A percentile compares a stretch with the other conserved stretches of the same genome.
These are phyloP conservation scores for Lachnellula occidentalis DNA, from an alignment of 2,329 filamentous ascomycete genomes.

Conservation along the genomic window DNA sequence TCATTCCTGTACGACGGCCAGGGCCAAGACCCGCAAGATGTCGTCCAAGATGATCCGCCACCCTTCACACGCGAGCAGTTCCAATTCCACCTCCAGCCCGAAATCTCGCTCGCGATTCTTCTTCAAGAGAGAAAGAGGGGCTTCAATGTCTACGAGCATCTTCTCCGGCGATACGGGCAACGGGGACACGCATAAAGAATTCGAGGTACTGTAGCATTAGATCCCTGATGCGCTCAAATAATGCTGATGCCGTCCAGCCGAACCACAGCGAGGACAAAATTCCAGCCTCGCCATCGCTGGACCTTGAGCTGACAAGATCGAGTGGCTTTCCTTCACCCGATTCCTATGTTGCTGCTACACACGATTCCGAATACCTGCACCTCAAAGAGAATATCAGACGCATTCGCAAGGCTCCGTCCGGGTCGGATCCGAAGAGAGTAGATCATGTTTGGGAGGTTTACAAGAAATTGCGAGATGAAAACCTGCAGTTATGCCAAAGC, in stretches of 20 bases:
- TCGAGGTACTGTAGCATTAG: conserved; percentile 7
- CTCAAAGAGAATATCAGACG: conserved; percentile 25
- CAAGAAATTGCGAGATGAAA: conserved; percentile 37
- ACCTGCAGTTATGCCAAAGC: conserved; percentile 36
- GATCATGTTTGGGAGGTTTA: conserved; percentile 43
- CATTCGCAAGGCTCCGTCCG: conserved; percentile 19
- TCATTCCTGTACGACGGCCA: not conserved
- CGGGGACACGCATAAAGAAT: conserved; percentile 7
- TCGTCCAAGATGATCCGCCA: not conserved
- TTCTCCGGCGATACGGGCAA: not conserved
- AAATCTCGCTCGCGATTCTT: not conserved
- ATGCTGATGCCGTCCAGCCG: conserved; percentile 12
- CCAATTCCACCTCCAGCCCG: not conserved
- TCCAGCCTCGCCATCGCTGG: conserved; percentile 15
- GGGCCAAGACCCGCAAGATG: not conserved
- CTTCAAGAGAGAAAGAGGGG: not conserved
- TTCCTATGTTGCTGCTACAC: conserved; percentile 16
- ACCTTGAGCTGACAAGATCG: conserved; percentile 18
- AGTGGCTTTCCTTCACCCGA: conserved; percentile 23
- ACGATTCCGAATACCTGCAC: conserved; percentile 27
- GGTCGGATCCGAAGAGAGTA: conserved; percentile 29
- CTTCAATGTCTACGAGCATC: not conserved
- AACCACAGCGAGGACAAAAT: conserved; percentile 17
- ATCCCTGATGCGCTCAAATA: not conserved
- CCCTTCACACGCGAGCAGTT: not conserved